A percentile compares a stretch with the other conserved stretches of the same genome.
Conservation (phyloP, 148 eudicot species). For the Vaccinium corymbosum region DNA sequence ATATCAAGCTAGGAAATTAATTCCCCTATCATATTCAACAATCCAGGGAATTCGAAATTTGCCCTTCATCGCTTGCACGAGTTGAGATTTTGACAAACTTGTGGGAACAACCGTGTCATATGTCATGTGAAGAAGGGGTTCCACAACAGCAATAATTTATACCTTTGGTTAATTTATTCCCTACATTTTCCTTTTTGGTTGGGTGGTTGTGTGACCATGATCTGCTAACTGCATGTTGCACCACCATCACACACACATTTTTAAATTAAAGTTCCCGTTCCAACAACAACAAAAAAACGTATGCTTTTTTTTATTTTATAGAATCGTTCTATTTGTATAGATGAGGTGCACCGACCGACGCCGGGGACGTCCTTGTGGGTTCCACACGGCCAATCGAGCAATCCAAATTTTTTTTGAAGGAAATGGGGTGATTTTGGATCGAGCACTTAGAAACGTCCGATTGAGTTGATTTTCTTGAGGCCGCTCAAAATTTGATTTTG, state of each 20-base stretch:
- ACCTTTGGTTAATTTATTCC: neutral
- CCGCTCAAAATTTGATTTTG: no score
- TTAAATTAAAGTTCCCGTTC: no score
- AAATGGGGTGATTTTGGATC: no score
- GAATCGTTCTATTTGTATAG: no score
- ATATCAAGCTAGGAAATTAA: neutral
- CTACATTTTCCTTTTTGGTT: neutral
- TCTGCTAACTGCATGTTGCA: neutral
- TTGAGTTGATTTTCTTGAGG: no score
- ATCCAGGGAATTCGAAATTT: neutral
- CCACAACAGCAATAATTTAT: neutral
- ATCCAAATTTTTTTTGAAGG: no score
- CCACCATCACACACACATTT: neutral
- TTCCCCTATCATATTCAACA: neutral
- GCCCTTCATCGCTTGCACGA: neutral
- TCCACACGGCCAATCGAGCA: no score
- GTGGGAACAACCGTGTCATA: slow-evolving; percentile 4
- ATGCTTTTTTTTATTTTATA: no score
- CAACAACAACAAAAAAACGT: no score
- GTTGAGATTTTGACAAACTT: neutral
- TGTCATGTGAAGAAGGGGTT: neutral
- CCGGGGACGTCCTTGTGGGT: no score
- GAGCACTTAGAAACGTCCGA: no score
- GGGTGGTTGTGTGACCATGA: slow-evolving; percentile 5
- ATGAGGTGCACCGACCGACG: no score